phyloP scores from a whole-genome alignment of 192 early-diverging fungal genomes.

The Coemansia sp. region DNA sequence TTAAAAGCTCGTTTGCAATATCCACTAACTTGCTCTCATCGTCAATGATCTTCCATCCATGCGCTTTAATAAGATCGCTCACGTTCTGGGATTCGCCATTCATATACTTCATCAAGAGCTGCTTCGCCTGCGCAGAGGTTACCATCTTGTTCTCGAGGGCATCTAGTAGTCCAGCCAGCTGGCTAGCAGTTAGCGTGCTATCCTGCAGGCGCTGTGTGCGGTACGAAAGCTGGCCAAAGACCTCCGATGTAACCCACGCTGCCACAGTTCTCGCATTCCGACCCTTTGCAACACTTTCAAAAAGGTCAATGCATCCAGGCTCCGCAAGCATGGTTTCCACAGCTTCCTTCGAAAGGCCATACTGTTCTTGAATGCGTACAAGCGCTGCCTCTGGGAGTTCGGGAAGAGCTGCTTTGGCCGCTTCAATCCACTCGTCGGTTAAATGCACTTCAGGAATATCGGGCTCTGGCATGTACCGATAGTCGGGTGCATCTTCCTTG shows the following conservation, averaged over 20 bases:
- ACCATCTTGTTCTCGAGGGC: constrained; percentile 58
- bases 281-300: constrained; percentile 61
- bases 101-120: constrained; percentile 69
- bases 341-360: constrained; percentile 60
- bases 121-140: constrained; percentile 69
- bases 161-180: constrained; percentile 66
- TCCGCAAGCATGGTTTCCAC: constrained; percentile 69
- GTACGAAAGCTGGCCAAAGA: constrained; percentile 55
- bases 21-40: constrained; percentile 21
- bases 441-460: constrained; percentile 40
- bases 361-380: constrained; percentile 59
- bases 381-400: constrained; percentile 72
- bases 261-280: constrained; percentile 35
- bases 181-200: constrained; percentile 55
- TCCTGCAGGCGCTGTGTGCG: constrained; percentile 28
- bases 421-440: constrained; percentile 51
- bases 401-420: constrained; percentile 56
- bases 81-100: constrained; percentile 58
- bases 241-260: constrained; percentile 57
- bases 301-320: constrained; percentile 71
- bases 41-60: constrained; percentile 61
- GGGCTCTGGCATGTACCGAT: constrained; percentile 86
- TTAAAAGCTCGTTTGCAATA: constrained; percentile 21
- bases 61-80: constrained; percentile 59
- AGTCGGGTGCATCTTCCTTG: constrained; percentile 88